These are phyloP conservation scores for Citrullus colocynthis DNA, from an alignment of 306 rosid species.

Conservation along the genomic window DNA sequence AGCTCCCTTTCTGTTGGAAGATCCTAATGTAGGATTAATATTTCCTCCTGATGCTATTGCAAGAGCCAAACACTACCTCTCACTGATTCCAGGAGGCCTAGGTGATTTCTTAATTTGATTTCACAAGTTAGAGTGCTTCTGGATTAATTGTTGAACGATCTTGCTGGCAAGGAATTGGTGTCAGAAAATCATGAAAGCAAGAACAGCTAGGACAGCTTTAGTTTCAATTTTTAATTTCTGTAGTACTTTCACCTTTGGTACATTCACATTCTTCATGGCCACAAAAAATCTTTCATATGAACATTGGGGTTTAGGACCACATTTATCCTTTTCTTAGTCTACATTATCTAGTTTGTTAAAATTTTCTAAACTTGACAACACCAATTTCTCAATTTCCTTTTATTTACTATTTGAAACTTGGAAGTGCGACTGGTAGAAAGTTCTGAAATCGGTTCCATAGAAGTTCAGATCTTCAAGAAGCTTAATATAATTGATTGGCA, in stretches of 20 bases:
- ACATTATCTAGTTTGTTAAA: background rate
- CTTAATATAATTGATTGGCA: background rate
- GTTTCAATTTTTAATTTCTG: background rate
- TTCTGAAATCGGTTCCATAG: background rate
- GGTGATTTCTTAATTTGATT: constrained; percentile 32
- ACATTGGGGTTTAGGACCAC: background rate
- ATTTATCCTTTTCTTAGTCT: background rate
- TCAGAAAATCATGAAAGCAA: background rate
- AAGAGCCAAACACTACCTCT: constrained; percentile 72
- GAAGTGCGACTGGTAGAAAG: background rate
- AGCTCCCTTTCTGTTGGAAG: constrained; percentile 94
- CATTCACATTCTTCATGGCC: background rate
- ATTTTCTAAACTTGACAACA: background rate
- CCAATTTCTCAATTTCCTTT: background rate
- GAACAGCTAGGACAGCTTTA: background rate
- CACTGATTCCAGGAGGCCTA: constrained; percentile 80
- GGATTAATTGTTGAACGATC: background rate
- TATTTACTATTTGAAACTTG: background rate
- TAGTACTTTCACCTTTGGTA: background rate
- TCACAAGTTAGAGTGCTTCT: background rate
- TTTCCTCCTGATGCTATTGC: constrained; percentile 98
- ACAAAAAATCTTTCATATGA: background rate
- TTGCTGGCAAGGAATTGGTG: background rate
- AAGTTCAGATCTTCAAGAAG: background rate
- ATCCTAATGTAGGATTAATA: constrained; percentile 81